Conservation (phyloP, 2,329 filamentous ascomycete genomes). For the Thelonectria rubi region DNA sequence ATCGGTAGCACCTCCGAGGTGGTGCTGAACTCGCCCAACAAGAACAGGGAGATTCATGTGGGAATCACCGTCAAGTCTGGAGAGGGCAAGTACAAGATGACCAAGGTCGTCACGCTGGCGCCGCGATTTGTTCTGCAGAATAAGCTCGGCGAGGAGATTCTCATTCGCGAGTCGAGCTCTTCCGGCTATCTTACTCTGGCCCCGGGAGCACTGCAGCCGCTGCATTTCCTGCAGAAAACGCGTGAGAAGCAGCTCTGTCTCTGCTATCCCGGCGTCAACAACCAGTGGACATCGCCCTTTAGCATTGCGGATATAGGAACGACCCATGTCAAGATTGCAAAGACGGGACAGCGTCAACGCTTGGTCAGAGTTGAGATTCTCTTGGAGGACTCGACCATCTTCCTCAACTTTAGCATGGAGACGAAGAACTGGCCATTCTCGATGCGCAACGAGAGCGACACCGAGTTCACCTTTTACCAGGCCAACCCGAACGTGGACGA, state of each 20-base stretch:
- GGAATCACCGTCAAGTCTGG: slow-evolving; percentile 90
- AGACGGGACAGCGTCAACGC: slow-evolving; percentile 86
- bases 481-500: slow-evolving; percentile 93
- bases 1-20: slow-evolving; percentile 94
- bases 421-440: slow-evolving; percentile 98
- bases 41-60: slow-evolving; percentile 84
- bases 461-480: slow-evolving; percentile 96
- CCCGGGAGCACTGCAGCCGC: slow-evolving; percentile 80
- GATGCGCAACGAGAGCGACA: slow-evolving; percentile 97
- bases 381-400: slow-evolving; percentile 92
- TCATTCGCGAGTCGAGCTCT: slow-evolving; percentile 91
- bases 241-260: slow-evolving; percentile 88
- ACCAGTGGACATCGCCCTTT: slow-evolving; percentile 97
- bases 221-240: slow-evolving; percentile 88
- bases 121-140: slow-evolving; percentile 96
- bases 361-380: slow-evolving; percentile 89
- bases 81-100: slow-evolving; percentile 97
- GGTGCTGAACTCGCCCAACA: slow-evolving; percentile 76
- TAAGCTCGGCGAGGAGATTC: slow-evolving; percentile 86
- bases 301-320: slow-evolving; percentile 96
- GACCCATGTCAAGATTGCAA: slow-evolving; percentile 92
- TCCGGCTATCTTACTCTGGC: slow-evolving; percentile 83
- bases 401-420: slow-evolving; percentile 89
- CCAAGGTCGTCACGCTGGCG: slow-evolving; percentile 91
- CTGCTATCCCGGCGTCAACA: slow-evolving; percentile 93